These are phyloP conservation scores for Thecaphora thlaspeos DNA, from an alignment of 1,284 basidiomycete genomes.

Conservation along the genomic window DNA sequence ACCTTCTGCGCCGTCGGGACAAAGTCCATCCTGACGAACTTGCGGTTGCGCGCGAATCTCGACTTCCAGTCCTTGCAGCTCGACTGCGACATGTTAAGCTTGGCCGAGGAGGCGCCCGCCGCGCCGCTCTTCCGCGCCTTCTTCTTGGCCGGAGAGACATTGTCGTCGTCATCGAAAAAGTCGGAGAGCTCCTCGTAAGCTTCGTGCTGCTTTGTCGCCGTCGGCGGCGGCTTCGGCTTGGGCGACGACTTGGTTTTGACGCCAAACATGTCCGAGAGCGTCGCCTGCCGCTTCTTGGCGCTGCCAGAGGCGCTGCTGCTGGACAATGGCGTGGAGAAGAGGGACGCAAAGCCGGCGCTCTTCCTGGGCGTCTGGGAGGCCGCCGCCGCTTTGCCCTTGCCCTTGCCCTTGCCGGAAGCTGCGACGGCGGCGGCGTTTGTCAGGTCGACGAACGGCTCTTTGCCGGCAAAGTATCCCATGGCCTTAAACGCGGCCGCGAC, in stretches of 20 bases:
- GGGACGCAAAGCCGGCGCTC: neutral
- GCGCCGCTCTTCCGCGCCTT: constrained; percentile 9
- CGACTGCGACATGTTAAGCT: constrained; percentile 12
- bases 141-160: constrained; percentile 7
- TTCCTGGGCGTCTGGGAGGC: neutral
- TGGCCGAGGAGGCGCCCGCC: constrained; percentile 1
- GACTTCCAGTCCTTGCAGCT: constrained; percentile 32
- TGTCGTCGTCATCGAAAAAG: constrained; percentile 14
- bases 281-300: neutral
- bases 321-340: neutral
- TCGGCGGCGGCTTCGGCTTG: neutral
- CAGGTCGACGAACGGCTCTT: constrained; percentile 19
- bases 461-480: constrained; percentile 24
- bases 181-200: constrained; percentile 1
- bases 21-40: constrained; percentile 24
- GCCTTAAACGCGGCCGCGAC: too few species aligned
- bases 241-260: neutral
- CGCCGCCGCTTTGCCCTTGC: constrained; percentile 1
- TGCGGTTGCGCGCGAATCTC: constrained; percentile 18
- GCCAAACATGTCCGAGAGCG: neutral
- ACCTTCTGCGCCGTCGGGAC: constrained; percentile 21
- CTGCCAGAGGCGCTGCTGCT: neutral
- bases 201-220: neutral
- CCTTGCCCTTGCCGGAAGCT: constrained; percentile 1
- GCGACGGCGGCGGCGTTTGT: constrained; percentile 7